These are phyloP conservation scores for Boletus eberwhitei DNA, from an alignment of 768 basidiomycete species.

Conservation along the genomic window DNA sequence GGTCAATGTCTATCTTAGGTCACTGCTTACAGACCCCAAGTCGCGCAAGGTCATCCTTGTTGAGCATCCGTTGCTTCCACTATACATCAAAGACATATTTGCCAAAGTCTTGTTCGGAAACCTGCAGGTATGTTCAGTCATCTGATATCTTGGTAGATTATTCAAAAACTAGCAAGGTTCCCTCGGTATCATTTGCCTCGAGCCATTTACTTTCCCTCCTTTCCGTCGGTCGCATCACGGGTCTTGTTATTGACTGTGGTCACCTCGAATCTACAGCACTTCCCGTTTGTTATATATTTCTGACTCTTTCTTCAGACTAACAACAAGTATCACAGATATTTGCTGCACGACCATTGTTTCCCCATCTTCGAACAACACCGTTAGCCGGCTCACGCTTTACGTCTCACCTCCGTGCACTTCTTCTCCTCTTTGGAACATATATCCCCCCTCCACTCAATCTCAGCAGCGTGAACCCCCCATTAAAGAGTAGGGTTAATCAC, in stretches of 20 bases:
- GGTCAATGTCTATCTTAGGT: slow-evolving; percentile 45
- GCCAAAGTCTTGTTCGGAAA: slow-evolving; percentile 88
- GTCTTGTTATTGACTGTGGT: slow-evolving; percentile 90
- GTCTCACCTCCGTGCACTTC: slow-evolving; percentile 73
- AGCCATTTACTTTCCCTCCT: slow-evolving; percentile 83
- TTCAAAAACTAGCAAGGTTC: slow-evolving; percentile 54
- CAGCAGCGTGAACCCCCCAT: slow-evolving; percentile 59
- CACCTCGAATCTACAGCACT: slow-evolving; percentile 86
- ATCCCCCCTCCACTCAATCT: slow-evolving; percentile 77
- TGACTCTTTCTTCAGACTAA: neutral
- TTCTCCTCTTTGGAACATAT: slow-evolving; percentile 81
- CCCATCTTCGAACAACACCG: slow-evolving; percentile 80
- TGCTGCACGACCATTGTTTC: slow-evolving; percentile 82
- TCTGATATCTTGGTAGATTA: neutral
- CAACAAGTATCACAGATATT: slow-evolving; percentile 64
- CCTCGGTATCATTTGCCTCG: slow-evolving; percentile 90
- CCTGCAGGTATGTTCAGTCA: slow-evolving; percentile 54
- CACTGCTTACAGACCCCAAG: slow-evolving; percentile 91
- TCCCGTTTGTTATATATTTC: slow-evolving; percentile 55
- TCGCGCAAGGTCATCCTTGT: slow-evolving; percentile 91
- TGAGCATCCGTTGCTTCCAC: slow-evolving; percentile 84
- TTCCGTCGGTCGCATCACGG: slow-evolving; percentile 85
- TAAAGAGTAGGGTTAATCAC: slow-evolving; percentile 56
- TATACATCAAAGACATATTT: slow-evolving; percentile 84
- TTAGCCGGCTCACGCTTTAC: slow-evolving; percentile 82